A percentile compares a stretch with the other conserved stretches of the same genome.
Conservation (phyloP, 176 grass and related monocot species). For the Aegilops tauschii region DNA sequence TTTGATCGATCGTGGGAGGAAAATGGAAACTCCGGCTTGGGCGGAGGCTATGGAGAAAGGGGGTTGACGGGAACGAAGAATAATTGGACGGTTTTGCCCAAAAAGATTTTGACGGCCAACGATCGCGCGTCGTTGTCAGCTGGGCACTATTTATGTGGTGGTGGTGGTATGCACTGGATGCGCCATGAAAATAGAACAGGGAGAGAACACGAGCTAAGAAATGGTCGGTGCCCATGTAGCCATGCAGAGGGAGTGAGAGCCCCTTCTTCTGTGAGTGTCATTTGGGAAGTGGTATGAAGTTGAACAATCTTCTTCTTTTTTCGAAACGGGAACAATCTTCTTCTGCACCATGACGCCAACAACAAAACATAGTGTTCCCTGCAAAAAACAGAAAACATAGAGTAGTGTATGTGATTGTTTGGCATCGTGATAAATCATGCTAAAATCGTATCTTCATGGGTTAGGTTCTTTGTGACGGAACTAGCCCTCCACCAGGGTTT, state of each 20-base stretch:
- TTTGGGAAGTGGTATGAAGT: neutral
- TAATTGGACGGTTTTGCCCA: constrained; percentile 1
- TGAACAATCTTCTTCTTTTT: too few relatives aligned
- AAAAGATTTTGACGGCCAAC: neutral
- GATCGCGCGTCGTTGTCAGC: constrained; percentile 3
- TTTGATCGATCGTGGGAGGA: neutral
- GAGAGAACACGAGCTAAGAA: neutral
- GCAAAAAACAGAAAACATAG: too few relatives aligned
- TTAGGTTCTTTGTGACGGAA: too few relatives aligned
- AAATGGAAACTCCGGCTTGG: neutral
- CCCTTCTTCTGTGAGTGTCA: neutral
- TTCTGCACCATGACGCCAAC: too few relatives aligned
- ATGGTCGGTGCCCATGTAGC: neutral
- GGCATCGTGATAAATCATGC: too few relatives aligned
- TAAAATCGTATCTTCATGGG: too few relatives aligned
- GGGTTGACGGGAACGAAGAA: constrained; percentile 19
- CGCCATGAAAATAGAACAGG: constrained; percentile 11
- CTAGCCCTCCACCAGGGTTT: too few relatives aligned
- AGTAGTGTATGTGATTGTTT: too few relatives aligned
- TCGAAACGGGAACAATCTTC: too few relatives aligned
- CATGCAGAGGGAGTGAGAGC: neutral
- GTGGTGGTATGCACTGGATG: neutral
- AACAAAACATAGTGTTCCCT: too few relatives aligned
- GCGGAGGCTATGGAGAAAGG: constrained; percentile 6
- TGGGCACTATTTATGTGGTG: constrained; percentile 24